These are phyloP conservation scores for Apiospora kogelbergensis DNA, from an alignment of 2,329 filamentous ascomycete genomes.

Conservation along the genomic window DNA sequence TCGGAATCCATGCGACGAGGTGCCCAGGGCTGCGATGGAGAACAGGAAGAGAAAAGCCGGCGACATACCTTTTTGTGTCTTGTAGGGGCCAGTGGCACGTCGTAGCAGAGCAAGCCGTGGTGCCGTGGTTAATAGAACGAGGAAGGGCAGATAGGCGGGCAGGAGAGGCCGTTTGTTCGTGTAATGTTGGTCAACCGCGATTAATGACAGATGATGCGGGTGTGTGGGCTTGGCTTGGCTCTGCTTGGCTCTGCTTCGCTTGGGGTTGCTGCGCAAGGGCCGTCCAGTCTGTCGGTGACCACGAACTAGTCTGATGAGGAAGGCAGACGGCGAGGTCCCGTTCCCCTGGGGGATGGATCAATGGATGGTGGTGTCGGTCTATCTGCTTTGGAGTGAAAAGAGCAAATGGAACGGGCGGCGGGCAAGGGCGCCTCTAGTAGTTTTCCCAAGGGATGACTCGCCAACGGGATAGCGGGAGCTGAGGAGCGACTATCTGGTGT, in stretches of 20 bases:
- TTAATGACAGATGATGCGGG: constrained; percentile 5
- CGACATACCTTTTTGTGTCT: constrained; percentile 4
- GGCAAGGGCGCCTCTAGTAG: constrained; percentile 9
- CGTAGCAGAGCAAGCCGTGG: not conserved
- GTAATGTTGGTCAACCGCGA: constrained; percentile 1
- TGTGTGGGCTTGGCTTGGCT: not conserved
- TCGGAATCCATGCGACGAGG: not conserved
- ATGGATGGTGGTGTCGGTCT: constrained; percentile 8
- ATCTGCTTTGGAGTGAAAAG: constrained; percentile 1
- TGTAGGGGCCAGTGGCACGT: not conserved
- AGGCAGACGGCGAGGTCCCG: constrained; percentile 4
- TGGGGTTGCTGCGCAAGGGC: not conserved
- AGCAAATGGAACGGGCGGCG: not conserved
- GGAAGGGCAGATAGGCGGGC: not conserved
- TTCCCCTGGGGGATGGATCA: constrained; percentile 7
- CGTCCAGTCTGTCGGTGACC: constrained; percentile 6
- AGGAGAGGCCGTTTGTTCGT: constrained; percentile 5
- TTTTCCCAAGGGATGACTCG: constrained; percentile 2
- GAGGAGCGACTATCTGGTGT: not conserved
- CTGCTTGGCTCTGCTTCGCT: not conserved
- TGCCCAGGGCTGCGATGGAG: not conserved
- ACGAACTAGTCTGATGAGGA: not conserved
- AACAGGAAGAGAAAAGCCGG: not conserved
- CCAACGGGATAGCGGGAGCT: constrained; percentile 2
- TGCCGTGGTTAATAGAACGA: not conserved